phyloP scores from a whole-genome alignment of 73 alveolate genomes.

The Stentor coeruleus region DNA sequence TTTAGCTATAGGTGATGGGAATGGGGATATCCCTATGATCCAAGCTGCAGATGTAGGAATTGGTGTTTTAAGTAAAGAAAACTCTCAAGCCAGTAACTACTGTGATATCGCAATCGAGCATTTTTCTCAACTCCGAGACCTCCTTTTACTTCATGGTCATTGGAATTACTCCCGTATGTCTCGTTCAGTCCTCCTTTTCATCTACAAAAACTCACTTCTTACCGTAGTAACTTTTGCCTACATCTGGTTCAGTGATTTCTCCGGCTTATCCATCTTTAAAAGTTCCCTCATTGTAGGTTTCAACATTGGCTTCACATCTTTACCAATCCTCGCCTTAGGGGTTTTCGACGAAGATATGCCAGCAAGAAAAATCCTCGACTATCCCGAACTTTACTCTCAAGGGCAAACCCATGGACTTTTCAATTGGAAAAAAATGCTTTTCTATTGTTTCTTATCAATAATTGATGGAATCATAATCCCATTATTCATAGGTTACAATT shows the following conservation, averaged over 20 bases:
- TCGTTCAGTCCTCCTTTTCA: neutral
- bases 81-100: neutral
- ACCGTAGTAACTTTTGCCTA: neutral
- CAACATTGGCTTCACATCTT: neutral
- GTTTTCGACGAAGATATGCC: neutral
- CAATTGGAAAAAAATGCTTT: neutral
- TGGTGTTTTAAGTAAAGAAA: neutral
- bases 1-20: neutral
- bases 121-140: neutral
- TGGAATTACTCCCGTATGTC: neutral
- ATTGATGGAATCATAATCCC: neutral
- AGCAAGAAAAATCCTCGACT: neutral
- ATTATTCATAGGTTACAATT: neutral
- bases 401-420: neutral
- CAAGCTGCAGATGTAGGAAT: constrained; percentile 16
- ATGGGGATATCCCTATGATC: constrained; percentile 7
- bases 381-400: neutral
- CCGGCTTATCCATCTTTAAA: neutral
- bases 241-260: neutral
- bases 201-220: neutral
- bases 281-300: neutral
- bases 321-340: neutral
- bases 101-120: neutral
- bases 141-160: neutral
- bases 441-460: neutral